Base-by-base conservation (phyloP, 345 rosid genomes). In the Brassica napus region DNA sequence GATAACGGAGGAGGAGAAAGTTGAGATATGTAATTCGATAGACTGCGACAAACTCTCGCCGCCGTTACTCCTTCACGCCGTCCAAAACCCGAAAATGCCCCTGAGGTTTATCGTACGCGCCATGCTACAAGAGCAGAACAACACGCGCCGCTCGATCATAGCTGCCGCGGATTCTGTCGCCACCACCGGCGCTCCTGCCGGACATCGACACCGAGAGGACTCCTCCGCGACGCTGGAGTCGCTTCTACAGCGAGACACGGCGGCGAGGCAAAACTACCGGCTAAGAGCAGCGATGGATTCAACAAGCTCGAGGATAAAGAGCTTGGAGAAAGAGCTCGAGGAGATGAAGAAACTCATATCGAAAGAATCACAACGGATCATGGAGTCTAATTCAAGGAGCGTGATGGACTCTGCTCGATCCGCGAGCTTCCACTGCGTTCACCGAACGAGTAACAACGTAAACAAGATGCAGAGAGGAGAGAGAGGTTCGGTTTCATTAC, bases 61-160 rank as follows among this genome's bases (percentile, higher is more conserved):
- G 47, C 82, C 81, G 65, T 67, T 88, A 71, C 92, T 92, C 16
- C 55, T 94, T 9, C 94, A 88, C 59, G 89, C 94, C 7, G 92
- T 94, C 1, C 98, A 92, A 75, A 92, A 92, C 84, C 97, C 92
- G 4, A 81, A 82, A 78, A 89, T 94, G 84, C 98, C 98, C 7
- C 72, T 94, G 54, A 73, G 97, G 72, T 89, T 94, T 79, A 83
- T 92, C 15, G 89, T 94, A 67, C 89, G 93, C 39, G 93, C 97
- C 30, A 94, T 94, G 97, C 55, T 92, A 58, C 86, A 86, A 6
- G 97, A 91, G 72, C 98, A 94, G 85, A 86, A 91, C 55, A 88
- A 87, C 80, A 85, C 94, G 49, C 94, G 93, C 62, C 86, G 83
- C 64, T 84, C 93, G 21, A 75, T 94, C 76, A 72, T 79, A 76